Evolutionary conservation across 495 filamentous ascomycete species (phyloP).

Genomic region (Rhypophila decipiens): DNA sequence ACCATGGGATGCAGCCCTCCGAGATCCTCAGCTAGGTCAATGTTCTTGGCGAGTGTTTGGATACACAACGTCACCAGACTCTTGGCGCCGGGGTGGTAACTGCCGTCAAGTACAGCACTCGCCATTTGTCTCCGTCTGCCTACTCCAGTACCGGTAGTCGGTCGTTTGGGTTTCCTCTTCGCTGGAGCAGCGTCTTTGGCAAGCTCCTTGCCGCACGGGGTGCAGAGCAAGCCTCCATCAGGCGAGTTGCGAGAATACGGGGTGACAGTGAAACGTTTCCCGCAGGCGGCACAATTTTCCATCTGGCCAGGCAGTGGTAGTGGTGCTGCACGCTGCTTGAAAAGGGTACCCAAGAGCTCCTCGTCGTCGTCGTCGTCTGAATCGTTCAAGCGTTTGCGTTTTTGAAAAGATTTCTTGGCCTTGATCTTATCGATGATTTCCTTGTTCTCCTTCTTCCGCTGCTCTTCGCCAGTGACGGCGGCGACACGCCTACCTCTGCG

Average conservation of each 20-base stretch:
- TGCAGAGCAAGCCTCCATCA: conserved; percentile 76
- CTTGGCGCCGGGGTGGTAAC: conserved; percentile 61
- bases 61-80: conserved; percentile 72
- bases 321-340: conserved; percentile 57
- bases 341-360: conserved; percentile 47
- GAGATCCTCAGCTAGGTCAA: conserved; percentile 74
- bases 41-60: conserved; percentile 76
- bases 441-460: conserved; percentile 56
- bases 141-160: conserved; percentile 33
- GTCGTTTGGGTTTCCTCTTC: conserved; percentile 49
- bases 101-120: conserved; percentile 73
- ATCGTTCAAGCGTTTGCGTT: conserved; percentile 47
- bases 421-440: conserved; percentile 70
- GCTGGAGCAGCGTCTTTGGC: conserved; percentile 53
- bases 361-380: conserved; percentile 46
- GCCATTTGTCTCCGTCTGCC: conserved; percentile 60
- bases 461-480: conserved; percentile 30
- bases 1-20: conserved; percentile 65
- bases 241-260: conserved; percentile 79
- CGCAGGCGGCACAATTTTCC: conserved; percentile 79
- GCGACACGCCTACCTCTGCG: conserved; percentile 22
- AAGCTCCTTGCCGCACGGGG: conserved; percentile 74
- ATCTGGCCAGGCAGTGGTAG: conserved; percentile 75
- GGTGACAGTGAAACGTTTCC: conserved; percentile 89
- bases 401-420: conserved; percentile 68